phyloP scores from a whole-genome alignment of 2,329 filamentous ascomycete genomes.

The Trichoderma polysporum region DNA sequence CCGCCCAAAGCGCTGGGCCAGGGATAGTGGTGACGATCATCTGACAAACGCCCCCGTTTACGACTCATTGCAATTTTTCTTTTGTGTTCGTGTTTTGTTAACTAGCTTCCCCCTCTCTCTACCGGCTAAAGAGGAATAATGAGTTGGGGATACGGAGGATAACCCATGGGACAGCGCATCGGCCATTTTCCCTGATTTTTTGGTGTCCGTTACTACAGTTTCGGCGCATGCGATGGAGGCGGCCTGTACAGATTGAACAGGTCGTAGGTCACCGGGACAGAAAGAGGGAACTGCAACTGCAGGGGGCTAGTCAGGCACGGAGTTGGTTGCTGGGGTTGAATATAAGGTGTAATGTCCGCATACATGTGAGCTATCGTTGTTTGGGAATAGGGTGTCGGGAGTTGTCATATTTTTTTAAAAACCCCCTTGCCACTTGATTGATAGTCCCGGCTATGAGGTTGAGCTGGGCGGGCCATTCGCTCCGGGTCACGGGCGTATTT shows the following conservation, averaged over 20 bases:
- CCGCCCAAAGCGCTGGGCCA: background rate
- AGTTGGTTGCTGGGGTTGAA: background rate
- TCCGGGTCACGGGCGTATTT: background rate
- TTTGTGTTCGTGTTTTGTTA: background rate
- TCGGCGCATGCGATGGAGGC: background rate
- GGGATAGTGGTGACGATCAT: constrained; percentile 8
- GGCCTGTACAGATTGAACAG: background rate
- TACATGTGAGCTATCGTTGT: constrained; percentile 9
- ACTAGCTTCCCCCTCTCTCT: background rate
- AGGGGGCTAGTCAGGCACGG: constrained; percentile 10
- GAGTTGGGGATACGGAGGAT: background rate
- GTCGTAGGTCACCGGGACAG: background rate
- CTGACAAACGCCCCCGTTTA: constrained; percentile 4
- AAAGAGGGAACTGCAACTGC: constrained; percentile 5
- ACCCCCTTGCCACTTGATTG: background rate
- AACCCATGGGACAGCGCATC: background rate
- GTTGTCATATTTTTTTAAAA: constrained; percentile 1
- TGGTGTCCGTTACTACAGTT: background rate
- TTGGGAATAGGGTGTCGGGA: constrained; percentile 14
- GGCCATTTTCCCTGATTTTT: background rate
- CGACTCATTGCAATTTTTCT: background rate
- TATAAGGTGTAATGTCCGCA: constrained; percentile 14
- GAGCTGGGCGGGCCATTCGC: background rate
- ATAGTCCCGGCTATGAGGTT: background rate
- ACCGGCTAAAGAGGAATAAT: constrained; percentile 12